Evolutionary conservation across 768 basidiomycete species (phyloP).

Genomic region (Auricularia sp.): DNA sequence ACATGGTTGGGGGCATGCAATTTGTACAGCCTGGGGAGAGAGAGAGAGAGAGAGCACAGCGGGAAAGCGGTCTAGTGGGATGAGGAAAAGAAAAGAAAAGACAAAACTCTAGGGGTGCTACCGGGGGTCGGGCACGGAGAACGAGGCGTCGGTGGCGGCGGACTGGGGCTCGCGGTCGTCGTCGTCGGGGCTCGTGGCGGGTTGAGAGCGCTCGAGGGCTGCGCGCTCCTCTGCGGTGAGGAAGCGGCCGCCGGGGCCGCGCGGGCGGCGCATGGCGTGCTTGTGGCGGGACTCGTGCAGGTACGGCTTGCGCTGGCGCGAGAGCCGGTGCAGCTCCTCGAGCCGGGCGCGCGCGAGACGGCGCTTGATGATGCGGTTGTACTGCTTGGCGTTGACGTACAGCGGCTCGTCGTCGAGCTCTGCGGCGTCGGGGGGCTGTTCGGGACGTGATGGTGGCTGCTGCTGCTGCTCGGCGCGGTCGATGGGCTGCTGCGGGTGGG

Average conservation of each 20-base stretch:
- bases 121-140: background rate
- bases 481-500: conserved; percentile 15
- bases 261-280: conserved; percentile 93
- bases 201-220: conserved; percentile 28
- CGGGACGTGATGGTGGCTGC: background rate
- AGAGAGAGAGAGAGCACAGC: no score
- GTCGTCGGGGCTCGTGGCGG: background rate
- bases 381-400: conserved; percentile 99
- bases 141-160: background rate
- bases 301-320: conserved; percentile 95
- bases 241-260: conserved; percentile 95
- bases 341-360: conserved; percentile 82
- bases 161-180: background rate
- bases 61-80: no score
- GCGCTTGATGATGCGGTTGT: conserved; percentile 95
- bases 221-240: conserved; percentile 94
- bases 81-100: no score
- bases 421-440: conserved; percentile 3
- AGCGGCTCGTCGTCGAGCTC: conserved; percentile 88
- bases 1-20: no score
- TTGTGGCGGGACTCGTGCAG: conserved; percentile 97
- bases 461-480: background rate
- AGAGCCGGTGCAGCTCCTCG: conserved; percentile 89
- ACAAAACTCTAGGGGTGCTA: no score
- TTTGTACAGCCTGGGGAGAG: no score